A percentile compares a stretch with the other conserved stretches of the same genome.
Conservation (phyloP, 2,329 filamentous ascomycete genomes). For the Monosporascus sp. region DNA sequence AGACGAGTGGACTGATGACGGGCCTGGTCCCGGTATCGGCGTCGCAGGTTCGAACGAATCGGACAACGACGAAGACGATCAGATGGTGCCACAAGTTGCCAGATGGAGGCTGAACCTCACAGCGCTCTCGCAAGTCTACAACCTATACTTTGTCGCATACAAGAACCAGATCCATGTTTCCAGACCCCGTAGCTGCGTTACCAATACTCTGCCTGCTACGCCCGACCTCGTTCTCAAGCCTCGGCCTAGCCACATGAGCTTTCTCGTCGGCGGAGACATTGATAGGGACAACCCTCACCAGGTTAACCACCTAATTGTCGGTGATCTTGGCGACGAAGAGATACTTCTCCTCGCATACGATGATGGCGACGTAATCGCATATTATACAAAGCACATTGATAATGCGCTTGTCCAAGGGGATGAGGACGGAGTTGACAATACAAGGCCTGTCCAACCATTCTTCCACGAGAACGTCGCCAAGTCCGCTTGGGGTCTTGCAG, state of each 20-base stretch:
- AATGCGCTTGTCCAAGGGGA: constrained; percentile 16
- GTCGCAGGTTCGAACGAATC: constrained; percentile 13
- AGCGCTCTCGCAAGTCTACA: constrained; percentile 51
- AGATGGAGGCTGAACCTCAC: constrained; percentile 50
- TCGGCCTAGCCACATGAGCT: constrained; percentile 33
- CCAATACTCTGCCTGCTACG: constrained; percentile 40
- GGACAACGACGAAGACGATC: constrained; percentile 3
- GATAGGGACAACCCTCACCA: constrained; percentile 49
- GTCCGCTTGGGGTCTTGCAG: constrained; percentile 84
- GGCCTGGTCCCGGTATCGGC: constrained; percentile 5
- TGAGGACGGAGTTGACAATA: constrained; percentile 13
- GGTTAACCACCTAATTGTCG: constrained; percentile 64
- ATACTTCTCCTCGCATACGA: constrained; percentile 64
- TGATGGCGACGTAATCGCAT: constrained; percentile 69
- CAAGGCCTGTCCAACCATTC: constrained; percentile 37
- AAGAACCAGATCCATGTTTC: constrained; percentile 53
- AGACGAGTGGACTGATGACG: not conserved
- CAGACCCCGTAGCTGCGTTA: constrained; percentile 38
- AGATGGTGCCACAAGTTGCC: constrained; percentile 23
- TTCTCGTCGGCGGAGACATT: constrained; percentile 45
- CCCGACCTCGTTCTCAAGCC: constrained; percentile 48
- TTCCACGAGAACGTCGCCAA: constrained; percentile 70
- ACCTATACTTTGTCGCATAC: constrained; percentile 60
- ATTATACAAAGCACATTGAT: constrained; percentile 53
- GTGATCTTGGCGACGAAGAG: constrained; percentile 64